These are phyloP conservation scores for Paramecium biaurelia DNA, from an alignment of 73 alveolate genomes.

Conservation along the genomic window DNA sequence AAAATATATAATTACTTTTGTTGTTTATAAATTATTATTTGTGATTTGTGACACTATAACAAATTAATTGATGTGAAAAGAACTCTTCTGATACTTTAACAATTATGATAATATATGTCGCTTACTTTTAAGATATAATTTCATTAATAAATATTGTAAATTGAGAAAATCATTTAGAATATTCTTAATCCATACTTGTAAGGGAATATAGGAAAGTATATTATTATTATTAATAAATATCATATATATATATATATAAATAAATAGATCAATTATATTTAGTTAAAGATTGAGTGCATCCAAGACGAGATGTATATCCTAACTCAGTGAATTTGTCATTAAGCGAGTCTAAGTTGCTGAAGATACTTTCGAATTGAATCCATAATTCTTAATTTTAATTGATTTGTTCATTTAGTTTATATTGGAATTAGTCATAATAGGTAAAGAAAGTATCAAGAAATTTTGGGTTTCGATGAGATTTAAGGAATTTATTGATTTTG, in stretches of 20 bases:
- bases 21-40: background rate
- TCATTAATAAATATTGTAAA: background rate
- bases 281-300: background rate
- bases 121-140: too few species aligned
- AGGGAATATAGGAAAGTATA: too few species aligned
- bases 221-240: background rate
- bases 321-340: slow-evolving; percentile 17
- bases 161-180: background rate
- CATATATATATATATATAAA: background rate
- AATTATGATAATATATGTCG: too few species aligned
- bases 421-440: background rate
- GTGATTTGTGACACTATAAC: background rate
- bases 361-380: background rate
- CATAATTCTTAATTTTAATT: background rate
- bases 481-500: background rate
- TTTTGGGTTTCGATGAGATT: background rate
- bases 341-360: background rate
- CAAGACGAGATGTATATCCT: background rate
- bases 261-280: background rate
- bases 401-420: background rate
- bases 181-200: background rate
- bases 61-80: background rate
- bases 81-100: background rate
- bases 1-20: background rate
- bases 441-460: background rate